Conservation (phyloP, 2,329 filamentous ascomycete genomes). For the Paraphaeosphaeria minitans region DNA sequence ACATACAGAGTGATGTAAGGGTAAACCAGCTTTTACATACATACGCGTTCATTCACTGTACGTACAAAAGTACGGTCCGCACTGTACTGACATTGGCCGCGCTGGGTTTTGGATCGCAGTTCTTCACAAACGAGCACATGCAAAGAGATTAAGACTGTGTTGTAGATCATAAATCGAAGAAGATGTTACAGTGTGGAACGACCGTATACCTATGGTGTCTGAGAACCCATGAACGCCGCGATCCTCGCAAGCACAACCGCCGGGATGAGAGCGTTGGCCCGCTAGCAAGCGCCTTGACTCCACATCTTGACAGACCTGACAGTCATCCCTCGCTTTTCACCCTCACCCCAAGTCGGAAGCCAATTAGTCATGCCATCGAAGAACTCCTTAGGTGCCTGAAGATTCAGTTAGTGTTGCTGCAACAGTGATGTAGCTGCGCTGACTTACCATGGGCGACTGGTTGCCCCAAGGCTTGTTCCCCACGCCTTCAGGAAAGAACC, state of each 20-base stretch:
- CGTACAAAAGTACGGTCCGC: too few species aligned
- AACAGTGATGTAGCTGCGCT: not conserved
- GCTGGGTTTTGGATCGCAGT: not conserved
- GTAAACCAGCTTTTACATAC: too few species aligned
- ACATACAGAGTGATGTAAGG: too few species aligned
- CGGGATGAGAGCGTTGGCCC: not conserved
- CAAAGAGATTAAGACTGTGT: not conserved
- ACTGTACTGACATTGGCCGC: too few species aligned
- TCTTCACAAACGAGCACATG: not conserved
- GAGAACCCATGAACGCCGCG: not conserved
- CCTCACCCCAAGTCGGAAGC: conserved; percentile 70
- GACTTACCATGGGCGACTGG: conserved; percentile 18
- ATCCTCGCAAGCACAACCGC: not conserved
- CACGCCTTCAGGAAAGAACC: conserved; percentile 70
- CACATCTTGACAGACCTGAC: conserved; percentile 66
- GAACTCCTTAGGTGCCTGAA: conserved; percentile 24
- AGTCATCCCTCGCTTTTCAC: conserved; percentile 62
- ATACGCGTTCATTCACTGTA: too few species aligned
- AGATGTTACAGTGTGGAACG: not conserved
- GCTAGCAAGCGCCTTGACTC: conserved; percentile 43
- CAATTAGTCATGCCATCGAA: conserved; percentile 52
- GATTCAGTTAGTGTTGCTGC: not conserved
- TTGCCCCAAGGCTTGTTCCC: conserved; percentile 72
- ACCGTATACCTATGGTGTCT: not conserved
- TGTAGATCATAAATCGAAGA: not conserved